Base-by-base conservation (phyloP, 768 basidiomycete species). In the Tulasnella calospora region DNA sequence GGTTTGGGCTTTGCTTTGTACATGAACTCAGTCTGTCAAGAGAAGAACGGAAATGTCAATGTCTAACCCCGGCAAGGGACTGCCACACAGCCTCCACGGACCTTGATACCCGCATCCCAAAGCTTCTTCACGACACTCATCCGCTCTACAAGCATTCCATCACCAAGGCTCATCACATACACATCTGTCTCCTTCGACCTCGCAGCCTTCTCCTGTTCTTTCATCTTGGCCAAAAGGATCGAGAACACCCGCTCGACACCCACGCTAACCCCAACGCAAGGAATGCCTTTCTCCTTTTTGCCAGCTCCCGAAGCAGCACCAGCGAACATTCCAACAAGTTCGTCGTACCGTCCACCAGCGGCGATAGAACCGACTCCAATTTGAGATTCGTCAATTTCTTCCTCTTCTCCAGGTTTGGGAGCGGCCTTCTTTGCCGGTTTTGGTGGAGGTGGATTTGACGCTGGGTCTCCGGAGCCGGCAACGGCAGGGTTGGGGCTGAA, bases 281-380 rank as follows among this genome's bases (percentile, higher is more conserved):
- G 97, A 73, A 95, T 87, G 0, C 83, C 83, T 83, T 90, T 90
- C 15, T 82, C 82, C 86, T 93, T 94, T 36, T 89, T 89, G 74
- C 91, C 81, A 4, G 80, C 90, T 1, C 90, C 91, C 0, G 94
- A 89, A 0, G 95, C 92, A 0, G 92, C 92, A 0, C 91, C 87
- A n/a, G 89, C 88, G 87, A 99, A 98, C 87, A 95, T 89, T 40
- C 94, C 92, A 0, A 99, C 97, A 33, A 99, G 92, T 76, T 92
- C 91, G 86, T 99, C 98, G 85, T 99, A 99, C 44, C 98, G 89
- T 12, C 98, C 98, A 15, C 98, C 98, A 0, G 94, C 98, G n/a
- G 96, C 98, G 83, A 99, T 97, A 19, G 96, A 98, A n/a, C 98
- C 98, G 3, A 99, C 95, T 27, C 98, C 98, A 51, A 99, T 91